Evolutionary conservation across 495 filamentous ascomycete genomes (phyloP), one percentile per base, ranked within the genome.

Genomic region (Opeltia flavorubescens): DNA sequence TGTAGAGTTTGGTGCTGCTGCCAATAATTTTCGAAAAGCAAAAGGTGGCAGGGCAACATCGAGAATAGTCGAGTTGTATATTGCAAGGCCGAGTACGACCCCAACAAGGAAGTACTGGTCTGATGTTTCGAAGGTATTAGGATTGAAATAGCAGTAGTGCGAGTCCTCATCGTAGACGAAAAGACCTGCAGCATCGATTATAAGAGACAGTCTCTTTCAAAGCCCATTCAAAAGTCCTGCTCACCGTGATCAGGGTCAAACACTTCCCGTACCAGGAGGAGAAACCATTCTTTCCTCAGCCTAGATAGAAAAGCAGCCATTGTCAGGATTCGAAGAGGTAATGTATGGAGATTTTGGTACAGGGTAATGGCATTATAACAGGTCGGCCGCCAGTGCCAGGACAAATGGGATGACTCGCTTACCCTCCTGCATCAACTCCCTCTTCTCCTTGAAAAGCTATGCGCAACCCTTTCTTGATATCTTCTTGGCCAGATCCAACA

Each of bases 81-180:
- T 94, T 17, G 89, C 89, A 21, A 96, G 73, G 3, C 89, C 89
- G 23, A 95, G 74, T 26, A 95, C 65, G 30, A 87, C 85, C 21
- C 89, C 89, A 39, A 96, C 85, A 36, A 96, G 68, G 56, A 89
- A 94, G 60, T 84, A 96, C 52, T 95, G 89, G 57, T 95, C 86
- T 6, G 89, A 89, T 0, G 86, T 88, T 60, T 96, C 89, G 54
- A 94, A 85, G 34, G 84, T 85, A 56, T 81, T 75, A 1, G 89
- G 84, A 58, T 95, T 96, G 69, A 96, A 96, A 62, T 96, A 96
- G 61, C 89, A 95, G 56, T 84, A 87, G 29, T 77, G 73, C 4
- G 89, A 94, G 52, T 96, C 89, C n/a, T 94, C 86, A 52, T 95
- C 89, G 63, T 94, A 96, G 15, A 83, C 66, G 59, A 95, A 95